Evolutionary conservation across 495 filamentous ascomycete genomes (phyloP).

Genomic region (Aspergillus coremiiformis): DNA sequence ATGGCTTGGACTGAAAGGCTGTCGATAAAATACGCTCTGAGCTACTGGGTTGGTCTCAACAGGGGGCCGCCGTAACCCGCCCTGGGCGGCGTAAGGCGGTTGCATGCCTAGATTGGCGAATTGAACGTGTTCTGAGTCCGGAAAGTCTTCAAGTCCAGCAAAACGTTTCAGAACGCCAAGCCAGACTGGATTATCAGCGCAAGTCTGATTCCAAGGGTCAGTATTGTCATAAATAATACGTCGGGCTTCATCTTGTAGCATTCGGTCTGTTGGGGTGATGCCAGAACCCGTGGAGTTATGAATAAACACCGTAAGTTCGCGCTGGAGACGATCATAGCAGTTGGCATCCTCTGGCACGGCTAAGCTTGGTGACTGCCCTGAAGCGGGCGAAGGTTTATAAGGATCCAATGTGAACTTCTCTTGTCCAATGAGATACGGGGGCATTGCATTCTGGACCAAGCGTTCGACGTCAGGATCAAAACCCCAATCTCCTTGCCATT

Average conservation of each 20-base stretch:
- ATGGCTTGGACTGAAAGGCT: conserved; percentile 23
- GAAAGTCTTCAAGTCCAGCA: conserved; percentile 40
- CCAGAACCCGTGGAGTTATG: conserved; percentile 42
- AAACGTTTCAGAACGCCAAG: conserved; percentile 61
- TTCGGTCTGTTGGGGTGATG: conserved; percentile 49
- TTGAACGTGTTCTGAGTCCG: conserved; percentile 29
- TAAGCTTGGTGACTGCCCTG: conserved; percentile 18
- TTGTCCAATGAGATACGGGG: conserved; percentile 48
- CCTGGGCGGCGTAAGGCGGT: conserved; percentile 32
- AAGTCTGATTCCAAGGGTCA: conserved; percentile 67
- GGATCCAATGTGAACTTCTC: conserved; percentile 34
- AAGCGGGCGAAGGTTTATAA: conserved; percentile 22
- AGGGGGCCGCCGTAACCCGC: conserved; percentile 25
- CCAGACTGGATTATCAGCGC: conserved; percentile 58
- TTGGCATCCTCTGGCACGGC: conserved; percentile 32
- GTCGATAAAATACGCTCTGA: conserved; percentile 17
- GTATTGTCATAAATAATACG: conserved; percentile 57
- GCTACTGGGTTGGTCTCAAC: conserved; percentile 28
- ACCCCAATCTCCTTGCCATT: conserved; percentile 78
- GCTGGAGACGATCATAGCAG: conserved; percentile 47
- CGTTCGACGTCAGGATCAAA: conserved; percentile 61
- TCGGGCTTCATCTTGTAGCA: conserved; percentile 57
- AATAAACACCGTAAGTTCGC: conserved; percentile 51
- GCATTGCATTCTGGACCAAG: conserved; percentile 66
- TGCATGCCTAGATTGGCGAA: conserved; percentile 35